Evolutionary conservation across 345 rosid species (phyloP), one percentile per base, ranked within the genome.

Genomic region (Eucalyptus shirleyi): DNA sequence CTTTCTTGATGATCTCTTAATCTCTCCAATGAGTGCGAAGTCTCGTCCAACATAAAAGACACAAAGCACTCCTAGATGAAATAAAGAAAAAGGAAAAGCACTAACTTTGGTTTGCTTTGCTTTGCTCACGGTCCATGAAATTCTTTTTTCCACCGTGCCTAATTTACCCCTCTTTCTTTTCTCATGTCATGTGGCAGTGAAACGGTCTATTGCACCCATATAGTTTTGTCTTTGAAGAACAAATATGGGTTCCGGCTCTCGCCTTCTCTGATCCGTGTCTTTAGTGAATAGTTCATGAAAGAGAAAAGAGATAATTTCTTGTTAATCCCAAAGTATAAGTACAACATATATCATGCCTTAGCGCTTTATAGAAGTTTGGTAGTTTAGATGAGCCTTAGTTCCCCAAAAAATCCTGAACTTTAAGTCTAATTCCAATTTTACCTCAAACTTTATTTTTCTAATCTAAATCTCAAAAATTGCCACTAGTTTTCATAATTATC

Each of bases 21-120:
- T 88, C 88, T 90, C 91, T 90, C 91, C 88, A 90, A 89, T 87
- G 72, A 47, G 87, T 91, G 91, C 40, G 85, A 53, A n/a, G 83
- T 85, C 56, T 86, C 51, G 1, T 67, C n/a, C 65, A 53, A 23
- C 85, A 77, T 40, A 77, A 77, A 77, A 77, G 85, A 77, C 85
- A 40, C 85, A 77, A 77, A 77, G 85, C 47, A 21, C 85, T 77
- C 85, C 85, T 77, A 40, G 85, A 77, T 77, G 14, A 77, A 40
- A 77, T 77, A 77, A 77, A 77, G 85, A 21, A 77, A 77, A 77
- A 23, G 83, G 47, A 77, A 40, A 40, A 77, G 85, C 15, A 77
- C 47, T 37, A 6, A 77, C 47, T 40, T 77, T 77, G 47, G 47
- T 40, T 72, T 77, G 47, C 16, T 77, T 77, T 77, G 85, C 47